Evolutionary conservation across 2,329 filamentous ascomycete species (phyloP).

Genomic region (Fusarium penzigii): DNA sequence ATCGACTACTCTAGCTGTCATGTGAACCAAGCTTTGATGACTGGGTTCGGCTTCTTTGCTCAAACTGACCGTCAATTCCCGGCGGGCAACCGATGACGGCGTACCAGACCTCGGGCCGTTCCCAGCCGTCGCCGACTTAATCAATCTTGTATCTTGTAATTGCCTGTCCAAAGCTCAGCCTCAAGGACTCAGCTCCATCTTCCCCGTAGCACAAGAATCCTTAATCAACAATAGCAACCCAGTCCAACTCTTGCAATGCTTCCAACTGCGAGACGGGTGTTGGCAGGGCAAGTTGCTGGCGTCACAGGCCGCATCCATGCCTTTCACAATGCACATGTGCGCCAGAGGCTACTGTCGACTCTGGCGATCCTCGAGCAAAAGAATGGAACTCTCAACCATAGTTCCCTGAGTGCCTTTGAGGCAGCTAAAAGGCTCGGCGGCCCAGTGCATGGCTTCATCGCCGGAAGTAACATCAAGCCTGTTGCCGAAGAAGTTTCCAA

Average conservation of each 20-base stretch:
- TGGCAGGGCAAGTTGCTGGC: constrained; percentile 28
- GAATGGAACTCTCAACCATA: constrained; percentile 80
- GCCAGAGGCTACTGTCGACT: constrained; percentile 70
- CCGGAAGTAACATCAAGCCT: constrained; percentile 73
- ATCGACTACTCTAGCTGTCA: neutral
- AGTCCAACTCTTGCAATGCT: constrained; percentile 32
- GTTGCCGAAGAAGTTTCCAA: constrained; percentile 85
- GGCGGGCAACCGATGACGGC: constrained; percentile 31
- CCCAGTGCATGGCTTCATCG: constrained; percentile 81
- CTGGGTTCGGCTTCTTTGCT: constrained; percentile 23
- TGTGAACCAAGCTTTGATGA: constrained; percentile 3
- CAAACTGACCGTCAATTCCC: constrained; percentile 23
- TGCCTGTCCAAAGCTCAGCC: neutral
- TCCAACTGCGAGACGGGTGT: constrained; percentile 30
- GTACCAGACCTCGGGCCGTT: constrained; percentile 39
- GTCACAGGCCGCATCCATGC: constrained; percentile 29
- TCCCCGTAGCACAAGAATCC: constrained; percentile 13
- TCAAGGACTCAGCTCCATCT: constrained; percentile 6
- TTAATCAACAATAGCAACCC: constrained; percentile 10
- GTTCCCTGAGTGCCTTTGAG: constrained; percentile 81
- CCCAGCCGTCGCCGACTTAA: constrained; percentile 35
- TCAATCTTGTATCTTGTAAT: constrained; percentile 3
- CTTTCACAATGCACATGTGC: constrained; percentile 34
- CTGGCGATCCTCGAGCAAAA: constrained; percentile 91
- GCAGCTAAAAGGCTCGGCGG: constrained; percentile 87